Evolutionary conservation across 768 basidiomycete species (phyloP).

Genomic region (Dentipellis fragilis): DNA sequence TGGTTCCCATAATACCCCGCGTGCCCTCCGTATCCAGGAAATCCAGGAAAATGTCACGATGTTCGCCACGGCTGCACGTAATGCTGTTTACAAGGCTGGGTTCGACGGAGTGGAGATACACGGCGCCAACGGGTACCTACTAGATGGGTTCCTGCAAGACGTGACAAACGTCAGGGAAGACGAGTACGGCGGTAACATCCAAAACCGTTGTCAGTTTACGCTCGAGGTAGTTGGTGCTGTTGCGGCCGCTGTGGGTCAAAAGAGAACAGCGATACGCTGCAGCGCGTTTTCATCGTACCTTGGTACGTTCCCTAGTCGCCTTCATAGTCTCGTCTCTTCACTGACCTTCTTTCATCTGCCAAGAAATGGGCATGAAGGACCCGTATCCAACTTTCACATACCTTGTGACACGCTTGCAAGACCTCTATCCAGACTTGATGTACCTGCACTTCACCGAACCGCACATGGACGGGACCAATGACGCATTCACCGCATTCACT

Average conservation of each 20-base stretch:
- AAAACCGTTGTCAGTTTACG: conserved; percentile 31
- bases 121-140: conserved; percentile 21
- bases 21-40: conserved; percentile 13
- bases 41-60: conserved; percentile 11
- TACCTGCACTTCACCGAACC: conserved; percentile 28
- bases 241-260: conserved; percentile 23
- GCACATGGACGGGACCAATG: background rate
- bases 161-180: conserved; percentile 28
- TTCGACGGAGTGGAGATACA: conserved; percentile 22
- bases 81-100: conserved; percentile 20
- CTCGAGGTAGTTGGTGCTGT: conserved; percentile 28
- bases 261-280: conserved; percentile 24
- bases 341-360: background rate
- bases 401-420: conserved; percentile 15
- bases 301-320: background rate
- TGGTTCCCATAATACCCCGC: background rate
- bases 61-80: conserved; percentile 22
- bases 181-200: conserved; percentile 34
- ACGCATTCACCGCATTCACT: background rate
- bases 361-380: conserved; percentile 14
- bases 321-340: background rate
- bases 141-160: conserved; percentile 33
- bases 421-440: conserved; percentile 21
- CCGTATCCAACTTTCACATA: conserved; percentile 17
- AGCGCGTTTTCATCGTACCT: conserved; percentile 14